Percentiles rank a stretch among this genome's conserved stretches.
Evolutionary conservation across 805 yeast genomes (phyloP).

Genomic region (Zygotorulaspora sp.): DNA sequence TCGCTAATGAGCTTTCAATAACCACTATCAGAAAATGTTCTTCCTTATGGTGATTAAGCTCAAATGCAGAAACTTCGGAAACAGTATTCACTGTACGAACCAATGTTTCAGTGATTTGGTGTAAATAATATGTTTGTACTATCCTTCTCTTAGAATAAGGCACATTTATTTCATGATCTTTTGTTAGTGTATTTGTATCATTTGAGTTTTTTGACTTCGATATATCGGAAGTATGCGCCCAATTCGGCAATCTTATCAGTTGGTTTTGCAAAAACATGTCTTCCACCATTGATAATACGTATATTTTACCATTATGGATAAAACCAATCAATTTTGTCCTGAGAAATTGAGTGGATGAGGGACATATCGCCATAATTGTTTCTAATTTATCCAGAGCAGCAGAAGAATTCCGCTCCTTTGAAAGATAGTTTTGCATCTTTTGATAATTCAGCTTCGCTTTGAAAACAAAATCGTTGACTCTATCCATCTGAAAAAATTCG

Average conservation of each 20-base stretch:
- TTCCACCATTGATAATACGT: constrained; percentile 83
- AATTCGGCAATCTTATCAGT: constrained; percentile 32
- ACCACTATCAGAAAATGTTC: constrained; percentile 83
- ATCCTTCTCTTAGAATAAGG: constrained; percentile 18
- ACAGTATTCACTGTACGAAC: constrained; percentile 77
- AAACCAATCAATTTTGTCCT: constrained; percentile 92
- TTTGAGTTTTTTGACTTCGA: constrained; percentile 15
- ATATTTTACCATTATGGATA: constrained; percentile 79
- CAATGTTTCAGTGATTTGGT: constrained; percentile 79
- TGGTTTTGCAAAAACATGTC: constrained; percentile 74
- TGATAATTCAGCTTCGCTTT: constrained; percentile 32
- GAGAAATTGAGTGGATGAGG: constrained; percentile 45
- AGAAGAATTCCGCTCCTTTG: constrained; percentile 6
- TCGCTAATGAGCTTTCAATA: constrained; percentile 64
- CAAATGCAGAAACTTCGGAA: constrained; percentile 89
- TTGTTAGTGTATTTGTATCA: not conserved
- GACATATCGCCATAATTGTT: constrained; percentile 29
- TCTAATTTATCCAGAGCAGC: constrained; percentile 24
- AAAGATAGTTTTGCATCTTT: constrained; percentile 24
- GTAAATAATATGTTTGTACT: constrained; percentile 60
- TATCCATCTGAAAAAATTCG: constrained; percentile 35
- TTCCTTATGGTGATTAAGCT: constrained; percentile 42
- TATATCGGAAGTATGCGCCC: constrained; percentile 36
- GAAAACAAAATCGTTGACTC: constrained; percentile 35
- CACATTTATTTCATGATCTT: not conserved